Conservation (phyloP, 805 yeast species). For the Metschnikowia lachancei region DNA sequence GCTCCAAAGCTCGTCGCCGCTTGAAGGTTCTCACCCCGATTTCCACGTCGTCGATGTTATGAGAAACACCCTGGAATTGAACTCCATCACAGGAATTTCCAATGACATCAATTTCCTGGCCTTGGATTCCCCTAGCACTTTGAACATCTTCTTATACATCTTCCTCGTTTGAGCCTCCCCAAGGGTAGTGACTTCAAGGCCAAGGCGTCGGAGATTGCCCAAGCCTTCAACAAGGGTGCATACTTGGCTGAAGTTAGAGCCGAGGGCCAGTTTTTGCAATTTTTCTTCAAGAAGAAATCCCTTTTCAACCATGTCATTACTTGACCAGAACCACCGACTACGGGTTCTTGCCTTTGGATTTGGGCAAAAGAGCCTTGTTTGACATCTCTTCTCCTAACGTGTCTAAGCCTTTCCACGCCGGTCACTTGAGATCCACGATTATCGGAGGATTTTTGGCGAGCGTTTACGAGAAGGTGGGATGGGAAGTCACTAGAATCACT, state of each 20-base stretch:
- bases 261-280: slow-evolving; percentile 89
- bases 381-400: slow-evolving; percentile 98
- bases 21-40: slow-evolving; percentile 67
- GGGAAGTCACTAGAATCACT: slow-evolving; percentile 86
- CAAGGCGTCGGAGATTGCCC: slow-evolving; percentile 71
- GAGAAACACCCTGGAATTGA: slow-evolving; percentile 79
- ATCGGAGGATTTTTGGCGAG: slow-evolving; percentile 95
- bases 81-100: slow-evolving; percentile 71
- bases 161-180: slow-evolving; percentile 73
- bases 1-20: slow-evolving; percentile 28
- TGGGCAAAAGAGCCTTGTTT: slow-evolving; percentile 61
- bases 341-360: slow-evolving; percentile 75
- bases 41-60: slow-evolving; percentile 81
- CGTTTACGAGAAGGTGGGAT: slow-evolving; percentile 85
- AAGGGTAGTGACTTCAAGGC: slow-evolving; percentile 80
- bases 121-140: slow-evolving; percentile 79
- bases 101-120: slow-evolving; percentile 71
- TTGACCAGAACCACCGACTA: slow-evolving; percentile 58
- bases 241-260: slow-evolving; percentile 70
- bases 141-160: slow-evolving; percentile 84
- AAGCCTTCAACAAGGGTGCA: slow-evolving; percentile 67
- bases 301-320: slow-evolving; percentile 65
- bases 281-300: slow-evolving; percentile 68
- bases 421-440: slow-evolving; percentile 95
- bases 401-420: slow-evolving; percentile 99